A percentile compares a stretch with the other conserved stretches of the same genome.
These are phyloP conservation scores for Raphanus raphanistrum DNA, from an alignment of 345 rosid species.

Conservation along the genomic window DNA sequence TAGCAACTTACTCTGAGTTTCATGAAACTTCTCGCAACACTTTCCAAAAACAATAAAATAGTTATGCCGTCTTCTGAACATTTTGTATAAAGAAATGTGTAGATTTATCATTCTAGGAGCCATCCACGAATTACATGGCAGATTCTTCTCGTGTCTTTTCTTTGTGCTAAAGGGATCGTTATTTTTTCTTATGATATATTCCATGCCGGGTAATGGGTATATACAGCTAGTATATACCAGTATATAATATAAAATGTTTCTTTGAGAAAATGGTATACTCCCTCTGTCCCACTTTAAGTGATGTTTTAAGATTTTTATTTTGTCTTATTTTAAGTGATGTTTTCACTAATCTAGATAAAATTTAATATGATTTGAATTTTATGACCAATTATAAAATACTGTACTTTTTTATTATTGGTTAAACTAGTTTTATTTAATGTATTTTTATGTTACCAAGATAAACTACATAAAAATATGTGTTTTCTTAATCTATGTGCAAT, in stretches of 20 bases:
- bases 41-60: constrained; percentile 34
- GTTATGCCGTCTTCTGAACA: constrained; percentile 28
- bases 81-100: not conserved
- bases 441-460: too few species aligned
- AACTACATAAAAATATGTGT: too few species aligned
- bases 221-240: not conserved
- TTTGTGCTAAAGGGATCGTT: constrained; percentile 28
- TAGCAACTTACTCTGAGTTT: constrained; percentile 37
- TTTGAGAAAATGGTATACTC: too few species aligned
- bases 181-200: not conserved
- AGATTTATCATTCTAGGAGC: constrained; percentile 20
- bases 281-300: too few species aligned
- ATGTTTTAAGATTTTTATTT: too few species aligned
- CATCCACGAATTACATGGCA: constrained; percentile 29
- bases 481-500: too few species aligned
- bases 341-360: too few species aligned
- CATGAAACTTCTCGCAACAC: constrained; percentile 37
- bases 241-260: not conserved
- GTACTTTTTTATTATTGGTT: too few species aligned
- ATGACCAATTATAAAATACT: too few species aligned
- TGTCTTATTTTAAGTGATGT: too few species aligned
- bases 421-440: too few species aligned
- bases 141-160: constrained; percentile 34
- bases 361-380: too few species aligned
- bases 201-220: not conserved